phyloP scores from a whole-genome alignment of 257 asterid genomes.

The Avicennia marina region DNA sequence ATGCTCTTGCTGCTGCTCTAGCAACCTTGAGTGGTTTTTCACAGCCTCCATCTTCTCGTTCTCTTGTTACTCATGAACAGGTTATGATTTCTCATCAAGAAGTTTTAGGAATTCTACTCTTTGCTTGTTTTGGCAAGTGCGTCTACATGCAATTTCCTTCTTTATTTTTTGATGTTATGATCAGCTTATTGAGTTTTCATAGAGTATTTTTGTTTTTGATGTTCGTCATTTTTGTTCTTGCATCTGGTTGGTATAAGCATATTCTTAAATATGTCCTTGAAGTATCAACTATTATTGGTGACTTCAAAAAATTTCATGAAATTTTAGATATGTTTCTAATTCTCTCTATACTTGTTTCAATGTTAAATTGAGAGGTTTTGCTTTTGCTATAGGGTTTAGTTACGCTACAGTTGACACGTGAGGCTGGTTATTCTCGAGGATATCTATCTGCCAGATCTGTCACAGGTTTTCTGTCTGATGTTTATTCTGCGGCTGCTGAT shows the following conservation, averaged over 20 bases:
- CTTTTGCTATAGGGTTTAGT: constrained; percentile 60
- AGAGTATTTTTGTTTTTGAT: not conserved
- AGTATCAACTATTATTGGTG: not conserved
- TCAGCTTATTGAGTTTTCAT: not conserved
- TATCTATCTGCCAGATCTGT: constrained; percentile 75
- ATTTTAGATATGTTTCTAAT: not conserved
- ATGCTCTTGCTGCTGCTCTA: constrained; percentile 51
- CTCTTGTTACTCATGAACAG: constrained; percentile 57
- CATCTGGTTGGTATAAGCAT: not conserved
- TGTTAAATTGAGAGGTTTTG: not conserved
- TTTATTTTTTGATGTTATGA: not conserved
- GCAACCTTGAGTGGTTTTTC: constrained; percentile 60
- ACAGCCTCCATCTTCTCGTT: constrained; percentile 55
- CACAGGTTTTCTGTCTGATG: constrained; percentile 86
- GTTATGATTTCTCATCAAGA: constrained; percentile 14
- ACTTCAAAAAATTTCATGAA: not conserved
- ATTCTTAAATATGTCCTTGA: not conserved
- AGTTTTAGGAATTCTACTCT: not conserved
- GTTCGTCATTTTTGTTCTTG: no score
- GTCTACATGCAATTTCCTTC: not conserved
- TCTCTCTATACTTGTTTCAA: no score
- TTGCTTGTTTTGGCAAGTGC: not conserved
- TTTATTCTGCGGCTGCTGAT: constrained; percentile 86
- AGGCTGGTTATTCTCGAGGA: constrained; percentile 52
- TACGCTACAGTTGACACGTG: constrained; percentile 79